Base-by-base conservation (phyloP, 202 grass and related monocot genomes). In the Schoenoplectus tabernaemontani region DNA sequence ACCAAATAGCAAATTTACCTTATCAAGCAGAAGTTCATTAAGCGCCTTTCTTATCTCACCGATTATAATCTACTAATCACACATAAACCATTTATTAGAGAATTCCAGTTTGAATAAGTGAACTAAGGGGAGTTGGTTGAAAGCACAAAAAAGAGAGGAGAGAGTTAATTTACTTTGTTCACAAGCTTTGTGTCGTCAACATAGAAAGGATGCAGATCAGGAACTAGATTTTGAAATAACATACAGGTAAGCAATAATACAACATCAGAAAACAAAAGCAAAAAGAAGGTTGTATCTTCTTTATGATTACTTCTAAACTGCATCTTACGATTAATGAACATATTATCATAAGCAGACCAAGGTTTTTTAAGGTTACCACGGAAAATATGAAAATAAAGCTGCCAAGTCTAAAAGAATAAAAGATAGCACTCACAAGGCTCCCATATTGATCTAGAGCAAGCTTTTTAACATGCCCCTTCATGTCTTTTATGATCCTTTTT, bases 171-270 rank as follows among this genome's bases (percentile, higher is more conserved):
- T 81, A 93, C 91, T 91, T 98, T 98, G 12, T 84, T 83, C 63
- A 94, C 80, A 82, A 98, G 95, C 82, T 98, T 94, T 59, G 91
- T 92, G 86, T 95, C 95, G 83, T 98, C 91, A 65, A 98, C 95
- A 50, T 78, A 51, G 95, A 98, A 79, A 98, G 85, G 86, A 90
- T 76, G 64, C 76, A 89, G 65, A 88, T 74, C 57, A 96, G 85
- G 34, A 96, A 82, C 95, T 90, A 84, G 51, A 53, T 60, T 84
- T 30, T 36, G 59, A 82, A 85, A 78, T 5, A 62, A 79, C 77
- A 78, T 37, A 22, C 47, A 16, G 10, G 17, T 33, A 67, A 81
- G 57, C 91, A 75, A 94, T 83, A 68, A 83, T 54, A 59, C 39
- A 6, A 43, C 24, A 61, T 11, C 38, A 66, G 5, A 54, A 53